Percentiles rank a stretch among this genome's conserved stretches.
Conservation (phyloP, 192 early-diverging fungal genomes). For the Rhizophagus clarus region DNA sequence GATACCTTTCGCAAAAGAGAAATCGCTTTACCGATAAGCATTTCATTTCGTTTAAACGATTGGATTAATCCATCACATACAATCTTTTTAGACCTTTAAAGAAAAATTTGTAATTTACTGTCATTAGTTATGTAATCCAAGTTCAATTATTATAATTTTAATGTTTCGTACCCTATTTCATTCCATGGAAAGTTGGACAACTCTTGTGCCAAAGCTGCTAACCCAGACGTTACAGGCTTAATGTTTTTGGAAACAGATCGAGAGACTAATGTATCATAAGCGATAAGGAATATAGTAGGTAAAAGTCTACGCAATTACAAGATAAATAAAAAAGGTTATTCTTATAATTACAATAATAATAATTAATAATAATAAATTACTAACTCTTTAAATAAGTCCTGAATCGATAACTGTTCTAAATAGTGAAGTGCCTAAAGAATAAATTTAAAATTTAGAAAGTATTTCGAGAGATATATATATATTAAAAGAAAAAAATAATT, state of each 20-base stretch:
- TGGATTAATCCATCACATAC: conserved; percentile 42
- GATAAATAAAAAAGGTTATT: conserved; percentile 1
- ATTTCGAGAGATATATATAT: conserved; percentile 26
- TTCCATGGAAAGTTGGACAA: conserved; percentile 51
- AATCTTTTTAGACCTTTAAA: conserved; percentile 33
- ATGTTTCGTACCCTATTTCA: conserved; percentile 39
- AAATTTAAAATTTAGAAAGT: conserved; percentile 21
- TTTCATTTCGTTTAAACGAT: conserved; percentile 46
- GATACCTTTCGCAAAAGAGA: conserved; percentile 58
- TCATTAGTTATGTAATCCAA: not conserved
- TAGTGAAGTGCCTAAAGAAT: conserved; percentile 56
- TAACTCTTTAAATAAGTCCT: conserved; percentile 59
- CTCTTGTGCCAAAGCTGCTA: conserved; percentile 39
- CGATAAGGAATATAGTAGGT: conserved; percentile 72
- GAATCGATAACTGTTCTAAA: conserved; percentile 58
- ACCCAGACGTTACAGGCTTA: conserved; percentile 42
- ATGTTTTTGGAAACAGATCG: conserved; percentile 57
- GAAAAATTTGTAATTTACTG: not conserved
- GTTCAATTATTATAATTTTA: not conserved
- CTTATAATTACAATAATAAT: not conserved
- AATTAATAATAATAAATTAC: conserved; percentile 25
- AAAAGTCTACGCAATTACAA: conserved; percentile 52
- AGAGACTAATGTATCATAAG: conserved; percentile 70
- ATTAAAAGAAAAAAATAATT: not conserved
- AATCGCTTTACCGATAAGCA: conserved; percentile 53